These are phyloP conservation scores for Akebia trifoliata DNA, from an alignment of 164 flowering plant genomes.

Conservation along the genomic window DNA sequence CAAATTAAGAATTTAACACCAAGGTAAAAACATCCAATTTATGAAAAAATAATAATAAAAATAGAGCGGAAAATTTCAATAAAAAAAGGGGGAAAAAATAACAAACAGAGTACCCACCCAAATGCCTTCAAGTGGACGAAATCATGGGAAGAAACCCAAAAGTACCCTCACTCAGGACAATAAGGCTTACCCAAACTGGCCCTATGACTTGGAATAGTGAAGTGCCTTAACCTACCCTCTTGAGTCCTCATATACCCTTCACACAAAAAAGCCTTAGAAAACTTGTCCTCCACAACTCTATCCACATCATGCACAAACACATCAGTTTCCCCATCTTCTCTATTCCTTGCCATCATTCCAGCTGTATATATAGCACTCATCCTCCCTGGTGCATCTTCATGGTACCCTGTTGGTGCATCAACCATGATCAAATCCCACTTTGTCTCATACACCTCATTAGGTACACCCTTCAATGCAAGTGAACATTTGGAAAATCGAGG, in stretches of 20 bases:
- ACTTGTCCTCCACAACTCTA: constrained; percentile 68
- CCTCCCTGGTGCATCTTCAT: constrained; percentile 83
- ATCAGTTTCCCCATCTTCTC: constrained; percentile 62
- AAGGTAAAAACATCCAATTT: too few species aligned
- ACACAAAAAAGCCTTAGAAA: constrained; percentile 70
- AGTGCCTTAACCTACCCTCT: constrained; percentile 70
- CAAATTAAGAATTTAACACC: too few species aligned
- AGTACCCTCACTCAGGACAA: constrained; percentile 59
- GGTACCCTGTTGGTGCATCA: constrained; percentile 87
- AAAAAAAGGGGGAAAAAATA: neutral
- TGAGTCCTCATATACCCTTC: constrained; percentile 60
- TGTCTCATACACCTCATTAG: constrained; percentile 50
- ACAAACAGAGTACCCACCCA: neutral
- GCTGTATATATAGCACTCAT: constrained; percentile 87
- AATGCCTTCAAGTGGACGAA: neutral
- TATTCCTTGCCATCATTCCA: constrained; percentile 83
- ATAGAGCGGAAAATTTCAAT: too few species aligned
- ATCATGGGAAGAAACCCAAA: neutral
- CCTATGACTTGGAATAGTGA: constrained; percentile 60
- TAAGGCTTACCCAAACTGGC: constrained; percentile 35
- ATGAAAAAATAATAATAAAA: neutral
- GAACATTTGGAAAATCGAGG: constrained; percentile 47
- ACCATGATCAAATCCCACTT: constrained; percentile 95
- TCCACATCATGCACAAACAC: constrained; percentile 92
- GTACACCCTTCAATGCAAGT: constrained; percentile 58